Evolutionary conservation across 2,329 filamentous ascomycete species (phyloP).

Genomic region (Paraconiothyrium sp.): DNA sequence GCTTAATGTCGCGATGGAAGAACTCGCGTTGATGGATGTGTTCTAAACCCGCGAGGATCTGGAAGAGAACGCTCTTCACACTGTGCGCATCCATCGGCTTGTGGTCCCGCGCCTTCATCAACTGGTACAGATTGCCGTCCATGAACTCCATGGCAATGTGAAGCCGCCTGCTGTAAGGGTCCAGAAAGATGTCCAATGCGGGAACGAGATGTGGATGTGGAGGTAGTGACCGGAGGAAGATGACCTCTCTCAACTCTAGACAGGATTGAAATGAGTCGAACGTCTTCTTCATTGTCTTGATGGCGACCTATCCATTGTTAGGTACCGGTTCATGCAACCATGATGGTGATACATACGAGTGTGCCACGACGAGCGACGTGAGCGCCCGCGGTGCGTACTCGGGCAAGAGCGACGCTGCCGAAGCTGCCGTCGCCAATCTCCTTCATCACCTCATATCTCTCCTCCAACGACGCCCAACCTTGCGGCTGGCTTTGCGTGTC

Average conservation of each 20-base stretch:
- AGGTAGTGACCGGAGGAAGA: slow-evolving; percentile 91
- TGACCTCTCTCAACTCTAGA: slow-evolving; percentile 93
- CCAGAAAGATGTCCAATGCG: slow-evolving; percentile 96
- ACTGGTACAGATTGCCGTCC: slow-evolving; percentile 97
- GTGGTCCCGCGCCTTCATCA: slow-evolving; percentile 98
- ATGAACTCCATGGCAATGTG: slow-evolving; percentile 99
- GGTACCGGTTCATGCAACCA: background rate
- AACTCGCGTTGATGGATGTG: slow-evolving; percentile 98
- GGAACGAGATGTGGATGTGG: slow-evolving; percentile 93
- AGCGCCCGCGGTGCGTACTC: slow-evolving; percentile 89
- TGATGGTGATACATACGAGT: slow-evolving; percentile 71
- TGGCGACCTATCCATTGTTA: slow-evolving; percentile 76
- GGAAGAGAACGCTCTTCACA: slow-evolving; percentile 97
- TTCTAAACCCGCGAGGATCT: slow-evolving; percentile 94
- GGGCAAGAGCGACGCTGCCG: slow-evolving; percentile 90
- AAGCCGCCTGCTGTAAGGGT: slow-evolving; percentile 93
- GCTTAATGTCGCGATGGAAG: slow-evolving; percentile 99
- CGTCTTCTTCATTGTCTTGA: slow-evolving; percentile 99
- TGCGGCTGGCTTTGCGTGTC: slow-evolving; percentile 75
- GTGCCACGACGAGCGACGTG: slow-evolving; percentile 89
- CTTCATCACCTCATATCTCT: slow-evolving; percentile 96
- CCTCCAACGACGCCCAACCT: slow-evolving; percentile 78
- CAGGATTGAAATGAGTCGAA: slow-evolving; percentile 93
- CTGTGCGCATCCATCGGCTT: slow-evolving; percentile 89
- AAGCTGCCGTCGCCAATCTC: slow-evolving; percentile 99